Evolutionary conservation across 345 rosid genomes (phyloP), one percentile per base, ranked within the genome.

Genomic region (Brassica juncea): DNA sequence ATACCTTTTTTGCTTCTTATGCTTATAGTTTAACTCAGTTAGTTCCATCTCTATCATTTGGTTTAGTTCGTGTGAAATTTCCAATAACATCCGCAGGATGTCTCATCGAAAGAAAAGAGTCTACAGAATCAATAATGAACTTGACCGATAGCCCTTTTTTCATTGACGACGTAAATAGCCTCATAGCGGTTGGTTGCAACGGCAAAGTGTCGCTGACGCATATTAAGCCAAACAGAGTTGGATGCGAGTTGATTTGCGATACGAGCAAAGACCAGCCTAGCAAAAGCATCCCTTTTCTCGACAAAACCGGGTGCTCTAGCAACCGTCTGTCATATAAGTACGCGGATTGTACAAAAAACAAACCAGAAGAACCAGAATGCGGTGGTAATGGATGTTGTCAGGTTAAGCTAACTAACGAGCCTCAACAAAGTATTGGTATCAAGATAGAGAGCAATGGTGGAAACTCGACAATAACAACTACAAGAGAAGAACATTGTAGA

Each of bases 341-440:
- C 25, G 25, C 25, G 25, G 1, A 28, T 8, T 0, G 15, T 75
- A 67, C 44, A 4, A 0, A 39, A 31, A 31, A 3, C 34, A 31
- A 3, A 31, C 34, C 34, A 5, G 52, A 37, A 11, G 4, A 7
- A 4, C 42, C 35, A 68, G 27, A 0, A 1, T 88, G 87, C 71
- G 2, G 78, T 11, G 87, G 87, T 5, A 55, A 82, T 6, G 80
- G 86, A 14, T 88, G 89, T 54, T 88, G 91, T 42, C 78, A 86
- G 54, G 72, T 55, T 0, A 0, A 14, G 0, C 66, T 83, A 66
- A 81, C 84, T 39, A 0, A 0, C 8, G 73, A 58, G 21, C 32
- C 60, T 68, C 79, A 11, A 28, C 59, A 76, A 39, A 31, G 67
- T 68, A 3, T 66, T 63, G 25, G 66, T 19, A 2, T 55, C 71